Evolutionary conservation across 2,329 filamentous ascomycete genomes (phyloP).

Genomic region (Neonectria faginata): DNA sequence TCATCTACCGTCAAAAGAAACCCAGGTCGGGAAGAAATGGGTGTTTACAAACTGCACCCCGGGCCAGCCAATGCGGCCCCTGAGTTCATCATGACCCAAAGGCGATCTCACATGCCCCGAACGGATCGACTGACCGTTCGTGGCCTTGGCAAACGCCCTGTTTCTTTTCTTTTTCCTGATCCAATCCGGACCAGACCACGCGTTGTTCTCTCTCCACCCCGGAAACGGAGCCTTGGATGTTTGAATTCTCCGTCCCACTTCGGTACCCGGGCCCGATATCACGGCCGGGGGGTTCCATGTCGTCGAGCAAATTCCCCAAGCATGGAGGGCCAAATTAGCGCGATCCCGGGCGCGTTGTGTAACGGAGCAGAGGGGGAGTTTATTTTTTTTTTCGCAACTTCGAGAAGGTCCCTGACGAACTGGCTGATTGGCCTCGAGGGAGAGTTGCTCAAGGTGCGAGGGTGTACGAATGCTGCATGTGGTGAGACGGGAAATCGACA

Average conservation of each 20-base stretch:
- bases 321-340: slow-evolving; percentile 20
- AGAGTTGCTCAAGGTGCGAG: not conserved
- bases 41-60: no score
- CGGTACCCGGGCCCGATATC: slow-evolving; percentile 8
- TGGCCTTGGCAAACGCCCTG: not conserved
- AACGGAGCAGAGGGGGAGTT: slow-evolving; percentile 9
- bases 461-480: not conserved
- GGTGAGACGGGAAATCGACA: slow-evolving; percentile 23
- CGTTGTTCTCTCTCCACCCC: slow-evolving; percentile 1
- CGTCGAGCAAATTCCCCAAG: not conserved
- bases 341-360: not conserved
- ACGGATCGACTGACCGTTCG: slow-evolving; percentile 7
- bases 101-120: not conserved
- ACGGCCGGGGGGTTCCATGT: slow-evolving; percentile 5
- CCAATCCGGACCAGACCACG: slow-evolving; percentile 11
- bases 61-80: not conserved
- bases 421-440: not conserved
- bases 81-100: not conserved
- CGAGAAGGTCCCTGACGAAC: not conserved
- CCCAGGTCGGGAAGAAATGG: not conserved
- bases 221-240: not conserved
- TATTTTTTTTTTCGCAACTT: not conserved
- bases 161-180: not conserved
- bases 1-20: not conserved
- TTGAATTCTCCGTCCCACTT: slow-evolving; percentile 21